Evolutionary conservation across 2,329 filamentous ascomycete genomes (phyloP).

Genomic region (Pseudogymnoascus sp.): DNA sequence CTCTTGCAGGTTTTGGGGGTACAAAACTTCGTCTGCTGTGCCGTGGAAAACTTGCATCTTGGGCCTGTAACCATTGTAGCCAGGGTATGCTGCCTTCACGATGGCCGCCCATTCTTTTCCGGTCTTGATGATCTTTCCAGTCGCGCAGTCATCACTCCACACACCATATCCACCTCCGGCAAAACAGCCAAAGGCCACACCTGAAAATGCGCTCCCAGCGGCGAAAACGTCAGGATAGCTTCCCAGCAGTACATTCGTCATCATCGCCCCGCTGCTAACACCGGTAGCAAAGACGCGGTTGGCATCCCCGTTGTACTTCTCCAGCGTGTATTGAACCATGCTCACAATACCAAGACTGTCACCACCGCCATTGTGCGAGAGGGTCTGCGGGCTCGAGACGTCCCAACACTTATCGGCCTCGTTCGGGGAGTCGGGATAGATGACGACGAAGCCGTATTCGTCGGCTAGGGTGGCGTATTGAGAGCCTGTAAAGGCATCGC

Average conservation of each 20-base stretch:
- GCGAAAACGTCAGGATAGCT: constrained; percentile 42
- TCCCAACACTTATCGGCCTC: constrained; percentile 47
- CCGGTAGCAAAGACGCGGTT: constrained; percentile 48
- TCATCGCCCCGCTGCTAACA: constrained; percentile 41
- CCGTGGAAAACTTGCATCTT: constrained; percentile 33
- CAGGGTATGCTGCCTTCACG: constrained; percentile 32
- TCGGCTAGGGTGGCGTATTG: constrained; percentile 46
- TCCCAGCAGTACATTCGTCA: constrained; percentile 42
- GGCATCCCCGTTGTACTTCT: constrained; percentile 44
- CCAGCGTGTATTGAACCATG: constrained; percentile 51
- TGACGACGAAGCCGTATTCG: constrained; percentile 47
- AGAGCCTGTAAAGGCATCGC: constrained; percentile 40
- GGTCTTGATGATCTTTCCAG: constrained; percentile 35
- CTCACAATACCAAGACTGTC: constrained; percentile 50
- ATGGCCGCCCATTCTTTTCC: constrained; percentile 41
- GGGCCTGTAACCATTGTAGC: constrained; percentile 31
- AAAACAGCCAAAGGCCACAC: constrained; percentile 40
- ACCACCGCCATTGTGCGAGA: constrained; percentile 50
- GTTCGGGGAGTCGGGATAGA: constrained; percentile 47
- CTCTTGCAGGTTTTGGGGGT: constrained; percentile 33
- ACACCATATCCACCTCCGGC: constrained; percentile 18
- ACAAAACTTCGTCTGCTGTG: constrained; percentile 31
- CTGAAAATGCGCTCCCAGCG: constrained; percentile 38
- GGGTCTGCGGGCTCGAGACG: constrained; percentile 40
- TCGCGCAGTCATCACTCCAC: constrained; percentile 36